A percentile compares a stretch with the other conserved stretches of the same genome.
phyloP scores from a whole-genome alignment of 352 stramenopile species.

The Ophiocytium majus region DNA sequence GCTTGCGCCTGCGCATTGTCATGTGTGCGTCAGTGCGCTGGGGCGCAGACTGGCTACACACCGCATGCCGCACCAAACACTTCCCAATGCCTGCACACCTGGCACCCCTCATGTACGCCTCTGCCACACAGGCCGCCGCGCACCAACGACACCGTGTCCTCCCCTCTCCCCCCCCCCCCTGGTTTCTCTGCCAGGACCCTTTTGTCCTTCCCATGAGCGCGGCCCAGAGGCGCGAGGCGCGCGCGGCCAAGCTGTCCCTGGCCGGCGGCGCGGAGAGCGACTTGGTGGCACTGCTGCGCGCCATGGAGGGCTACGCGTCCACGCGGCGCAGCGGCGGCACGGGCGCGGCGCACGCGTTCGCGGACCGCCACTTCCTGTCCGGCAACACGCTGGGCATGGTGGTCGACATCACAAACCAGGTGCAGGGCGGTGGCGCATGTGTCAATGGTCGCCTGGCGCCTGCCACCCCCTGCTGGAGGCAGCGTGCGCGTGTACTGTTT shows the following conservation, averaged over 20 bases:
- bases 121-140: too few relatives aligned
- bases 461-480: too few relatives aligned
- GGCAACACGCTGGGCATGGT: constrained; percentile 45
- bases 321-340: constrained; percentile 18
- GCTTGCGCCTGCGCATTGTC: too few relatives aligned
- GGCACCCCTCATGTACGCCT: too few relatives aligned
- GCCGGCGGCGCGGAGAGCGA: constrained; percentile 50
- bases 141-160: too few relatives aligned
- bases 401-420: constrained; percentile 29
- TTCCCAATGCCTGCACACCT: too few relatives aligned
- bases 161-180: not conserved
- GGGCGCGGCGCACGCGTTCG: constrained; percentile 27
- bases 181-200: constrained; percentile 22
- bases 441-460: too few relatives aligned
- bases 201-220: constrained; percentile 54
- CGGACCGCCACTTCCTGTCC: constrained; percentile 39
- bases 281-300: constrained; percentile 47
- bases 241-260: constrained; percentile 45
- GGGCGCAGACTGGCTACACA: too few relatives aligned
- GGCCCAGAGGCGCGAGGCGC: constrained; percentile 35
- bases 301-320: constrained; percentile 39
- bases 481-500: too few relatives aligned
- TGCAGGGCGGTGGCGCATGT: too few relatives aligned
- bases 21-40: too few relatives aligned
- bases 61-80: too few relatives aligned